These are phyloP conservation scores for Ustilago crameri DNA, from an alignment of 1,284 basidiomycete species.

Conservation along the genomic window DNA sequence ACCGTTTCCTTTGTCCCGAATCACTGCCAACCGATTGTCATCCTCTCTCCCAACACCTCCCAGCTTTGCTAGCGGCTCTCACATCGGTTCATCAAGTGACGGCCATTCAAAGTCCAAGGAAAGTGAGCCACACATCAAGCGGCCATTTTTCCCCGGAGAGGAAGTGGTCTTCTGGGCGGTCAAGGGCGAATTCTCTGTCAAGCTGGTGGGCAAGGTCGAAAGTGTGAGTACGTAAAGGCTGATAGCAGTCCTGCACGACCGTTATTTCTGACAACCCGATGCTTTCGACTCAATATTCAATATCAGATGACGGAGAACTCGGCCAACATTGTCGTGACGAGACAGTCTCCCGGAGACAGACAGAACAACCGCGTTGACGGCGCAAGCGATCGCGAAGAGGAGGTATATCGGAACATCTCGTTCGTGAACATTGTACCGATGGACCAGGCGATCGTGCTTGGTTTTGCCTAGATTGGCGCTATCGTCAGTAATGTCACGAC, in stretches of 20 bases:
- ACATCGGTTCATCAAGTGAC: background rate
- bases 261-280: too few species aligned
- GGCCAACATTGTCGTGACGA: too few species aligned
- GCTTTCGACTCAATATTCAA: too few species aligned
- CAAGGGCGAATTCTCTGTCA: constrained; percentile 30
- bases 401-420: constrained; percentile 14
- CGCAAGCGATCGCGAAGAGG: constrained; percentile 1
- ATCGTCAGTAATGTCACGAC: background rate
- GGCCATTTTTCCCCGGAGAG: constrained; percentile 24
- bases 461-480: constrained; percentile 3
- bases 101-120: too few species aligned
- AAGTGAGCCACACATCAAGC: background rate
- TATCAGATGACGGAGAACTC: background rate
- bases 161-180: constrained; percentile 45
- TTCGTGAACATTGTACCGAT: constrained; percentile 32
- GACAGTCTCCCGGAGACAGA: too few species aligned
- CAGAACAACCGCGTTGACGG: too few species aligned
- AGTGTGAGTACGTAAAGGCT: constrained; percentile 23
- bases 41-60: background rate
- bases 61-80: background rate
- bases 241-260: background rate
- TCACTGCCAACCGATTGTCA: too few species aligned
- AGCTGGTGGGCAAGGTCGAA: constrained; percentile 26
- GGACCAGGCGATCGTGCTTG: constrained; percentile 26
- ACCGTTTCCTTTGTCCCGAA: too few species aligned